These are phyloP conservation scores for Quillaja saponaria DNA, from an alignment of 306 rosid species.

Conservation along the genomic window DNA sequence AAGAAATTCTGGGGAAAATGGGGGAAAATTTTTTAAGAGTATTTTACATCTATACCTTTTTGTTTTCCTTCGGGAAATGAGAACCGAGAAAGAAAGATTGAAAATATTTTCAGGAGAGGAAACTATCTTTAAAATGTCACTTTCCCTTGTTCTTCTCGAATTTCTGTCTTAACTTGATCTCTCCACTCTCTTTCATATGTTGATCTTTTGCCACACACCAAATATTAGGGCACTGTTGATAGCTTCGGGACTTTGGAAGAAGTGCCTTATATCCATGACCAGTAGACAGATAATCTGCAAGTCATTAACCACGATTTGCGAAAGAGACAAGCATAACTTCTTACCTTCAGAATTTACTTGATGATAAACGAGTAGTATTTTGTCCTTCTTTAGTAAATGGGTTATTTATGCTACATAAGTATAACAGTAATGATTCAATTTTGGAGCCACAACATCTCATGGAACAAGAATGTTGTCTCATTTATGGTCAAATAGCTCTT, in stretches of 20 bases:
- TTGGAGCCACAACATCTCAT: slow-evolving; percentile 5
- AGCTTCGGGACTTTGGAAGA: not conserved
- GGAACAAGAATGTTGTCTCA: slow-evolving; percentile 1
- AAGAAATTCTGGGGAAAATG: slow-evolving; percentile 21
- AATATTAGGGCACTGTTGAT: not conserved
- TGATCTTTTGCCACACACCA: not conserved
- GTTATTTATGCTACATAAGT: not conserved
- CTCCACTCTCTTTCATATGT: not conserved
- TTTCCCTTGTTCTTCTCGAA: slow-evolving; percentile 7
- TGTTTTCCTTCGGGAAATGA: slow-evolving; percentile 12
- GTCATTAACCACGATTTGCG: not conserved
- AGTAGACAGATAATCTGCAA: slow-evolving; percentile 2
- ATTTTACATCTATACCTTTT: slow-evolving; percentile 9
- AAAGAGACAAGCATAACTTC: slow-evolving; percentile 10
- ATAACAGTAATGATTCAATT: too few species aligned
- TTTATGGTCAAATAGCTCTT: not conserved
- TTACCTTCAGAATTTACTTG: not conserved
- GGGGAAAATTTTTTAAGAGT: slow-evolving; percentile 12
- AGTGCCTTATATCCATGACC: not conserved
- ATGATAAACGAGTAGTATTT: not conserved
- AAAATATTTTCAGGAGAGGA: not conserved
- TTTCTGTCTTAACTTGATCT: not conserved
- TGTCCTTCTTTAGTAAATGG: not conserved
- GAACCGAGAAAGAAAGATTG: not conserved
- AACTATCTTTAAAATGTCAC: slow-evolving; percentile 7